Conservation (phyloP, 2,329 filamentous ascomycete species). For the Stagonosporopsis cucurbitacearum region DNA sequence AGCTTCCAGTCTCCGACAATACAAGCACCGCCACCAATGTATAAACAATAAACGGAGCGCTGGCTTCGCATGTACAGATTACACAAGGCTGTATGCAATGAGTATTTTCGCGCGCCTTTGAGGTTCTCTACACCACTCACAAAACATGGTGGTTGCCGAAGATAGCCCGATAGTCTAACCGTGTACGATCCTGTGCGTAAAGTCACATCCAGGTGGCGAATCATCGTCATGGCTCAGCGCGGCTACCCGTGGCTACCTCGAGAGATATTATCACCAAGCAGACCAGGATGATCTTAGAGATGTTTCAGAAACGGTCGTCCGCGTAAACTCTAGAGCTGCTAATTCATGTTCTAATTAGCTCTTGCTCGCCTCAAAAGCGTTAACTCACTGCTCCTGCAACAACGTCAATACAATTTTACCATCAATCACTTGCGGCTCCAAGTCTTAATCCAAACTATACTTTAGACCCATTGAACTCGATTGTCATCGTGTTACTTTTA, state of each 20-base stretch:
- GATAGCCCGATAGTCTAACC: constrained; percentile 4
- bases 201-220: constrained; percentile 21
- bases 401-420: constrained; percentile 1
- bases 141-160: constrained; percentile 3
- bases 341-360: background rate
- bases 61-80: too few species aligned
- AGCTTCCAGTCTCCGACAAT: too few species aligned
- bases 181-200: constrained; percentile 10
- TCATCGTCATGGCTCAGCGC: constrained; percentile 17
- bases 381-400: constrained; percentile 4
- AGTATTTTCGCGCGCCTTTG: too few species aligned
- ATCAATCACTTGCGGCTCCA: background rate
- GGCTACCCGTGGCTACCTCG: constrained; percentile 15
- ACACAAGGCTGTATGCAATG: too few species aligned
- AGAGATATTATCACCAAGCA: constrained; percentile 14
- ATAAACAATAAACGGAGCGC: too few species aligned
- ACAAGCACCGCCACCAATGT: too few species aligned
- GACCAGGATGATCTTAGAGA: constrained; percentile 9
- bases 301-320: constrained; percentile 10
- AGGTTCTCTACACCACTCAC: background rate
- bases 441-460: background rate
- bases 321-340: constrained; percentile 18
- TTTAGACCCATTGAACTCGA: background rate
- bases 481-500: background rate
- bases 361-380: constrained; percentile 15